Evolutionary conservation across 805 yeast genomes (phyloP).

Genomic region (Nakazawaea ernobii): DNA sequence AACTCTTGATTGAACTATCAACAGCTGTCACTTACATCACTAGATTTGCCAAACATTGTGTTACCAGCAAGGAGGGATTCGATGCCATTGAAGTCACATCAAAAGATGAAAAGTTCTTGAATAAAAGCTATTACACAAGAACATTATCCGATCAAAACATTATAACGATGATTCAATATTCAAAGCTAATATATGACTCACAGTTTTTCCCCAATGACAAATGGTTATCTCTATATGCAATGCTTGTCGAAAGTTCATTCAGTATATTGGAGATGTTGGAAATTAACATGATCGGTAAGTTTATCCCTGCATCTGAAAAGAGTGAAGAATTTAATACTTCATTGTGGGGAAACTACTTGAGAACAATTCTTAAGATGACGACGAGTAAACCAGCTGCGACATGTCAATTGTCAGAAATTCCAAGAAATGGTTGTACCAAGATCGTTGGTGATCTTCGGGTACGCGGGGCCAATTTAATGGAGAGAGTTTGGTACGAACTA

Average conservation of each 20-base stretch:
- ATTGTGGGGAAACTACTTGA: conserved; percentile 66
- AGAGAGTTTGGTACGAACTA: conserved; percentile 66
- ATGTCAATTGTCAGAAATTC: conserved; percentile 66
- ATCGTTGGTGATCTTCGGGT: conserved; percentile 61
- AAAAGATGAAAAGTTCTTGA: conserved; percentile 25
- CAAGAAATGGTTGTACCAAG: conserved; percentile 61
- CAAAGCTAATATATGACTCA: conserved; percentile 43
- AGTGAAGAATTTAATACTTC: conserved; percentile 51
- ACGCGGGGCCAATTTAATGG: conserved; percentile 48
- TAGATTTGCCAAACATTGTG: conserved; percentile 38
- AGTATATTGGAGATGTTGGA: conserved; percentile 47
- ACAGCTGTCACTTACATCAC: conserved; percentile 53
- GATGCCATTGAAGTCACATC: conserved; percentile 32
- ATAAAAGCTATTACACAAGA: conserved; percentile 24
- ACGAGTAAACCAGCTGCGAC: conserved; percentile 64
- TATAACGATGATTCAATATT: conserved; percentile 6
- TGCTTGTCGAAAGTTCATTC: conserved; percentile 51
- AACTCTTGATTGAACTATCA: conserved; percentile 63
- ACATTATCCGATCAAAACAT: conserved; percentile 1
- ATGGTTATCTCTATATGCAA: conserved; percentile 67
- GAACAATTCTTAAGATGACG: conserved; percentile 50
- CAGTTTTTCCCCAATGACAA: conserved; percentile 59
- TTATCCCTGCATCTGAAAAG: conserved; percentile 46
- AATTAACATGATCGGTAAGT: conserved; percentile 41
- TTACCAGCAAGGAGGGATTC: conserved; percentile 38